These are phyloP conservation scores for Chaetomiaceae sp. DNA, from an alignment of 2,329 filamentous ascomycete species.

Conservation along the genomic window DNA sequence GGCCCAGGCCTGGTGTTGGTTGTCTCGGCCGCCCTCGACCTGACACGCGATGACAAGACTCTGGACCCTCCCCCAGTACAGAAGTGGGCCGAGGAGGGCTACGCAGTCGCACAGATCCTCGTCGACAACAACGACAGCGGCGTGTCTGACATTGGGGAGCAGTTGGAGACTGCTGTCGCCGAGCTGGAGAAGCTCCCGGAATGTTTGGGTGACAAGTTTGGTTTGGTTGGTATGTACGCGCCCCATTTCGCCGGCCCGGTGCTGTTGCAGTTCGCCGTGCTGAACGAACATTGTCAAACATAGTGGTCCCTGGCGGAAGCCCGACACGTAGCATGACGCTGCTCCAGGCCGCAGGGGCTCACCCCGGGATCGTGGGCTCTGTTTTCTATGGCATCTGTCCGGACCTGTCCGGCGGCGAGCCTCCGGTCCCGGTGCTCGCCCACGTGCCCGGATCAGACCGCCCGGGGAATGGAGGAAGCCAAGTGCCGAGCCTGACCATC, in stretches of 20 bases:
- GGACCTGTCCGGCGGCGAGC: background rate
- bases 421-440: slow-evolving; percentile 18
- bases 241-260: too few relatives aligned
- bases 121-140: slow-evolving; percentile 14
- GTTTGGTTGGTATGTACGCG: slow-evolving; percentile 34
- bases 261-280: too few relatives aligned
- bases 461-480: background rate
- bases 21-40: slow-evolving; percentile 13
- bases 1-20: slow-evolving; percentile 28
- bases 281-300: background rate
- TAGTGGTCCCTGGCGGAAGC: slow-evolving; percentile 6
- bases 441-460: slow-evolving; percentile 13
- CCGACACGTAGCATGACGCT: slow-evolving; percentile 14
- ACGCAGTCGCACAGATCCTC: slow-evolving; percentile 53
- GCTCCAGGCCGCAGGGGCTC: background rate
- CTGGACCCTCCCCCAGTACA: slow-evolving; percentile 49
- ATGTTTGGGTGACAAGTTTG: slow-evolving; percentile 37
- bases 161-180: slow-evolving; percentile 3
- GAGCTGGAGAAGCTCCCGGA: slow-evolving; percentile 23
- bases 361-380: slow-evolving; percentile 11
- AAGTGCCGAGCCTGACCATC: slow-evolving; percentile 1
- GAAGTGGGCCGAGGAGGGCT: slow-evolving; percentile 72
- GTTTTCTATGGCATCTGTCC: slow-evolving; percentile 20
- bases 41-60: slow-evolving; percentile 19
- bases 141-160: background rate